Base-by-base conservation (phyloP, 192 early-diverging fungal species). In the Paraglomus brasilianum region DNA sequence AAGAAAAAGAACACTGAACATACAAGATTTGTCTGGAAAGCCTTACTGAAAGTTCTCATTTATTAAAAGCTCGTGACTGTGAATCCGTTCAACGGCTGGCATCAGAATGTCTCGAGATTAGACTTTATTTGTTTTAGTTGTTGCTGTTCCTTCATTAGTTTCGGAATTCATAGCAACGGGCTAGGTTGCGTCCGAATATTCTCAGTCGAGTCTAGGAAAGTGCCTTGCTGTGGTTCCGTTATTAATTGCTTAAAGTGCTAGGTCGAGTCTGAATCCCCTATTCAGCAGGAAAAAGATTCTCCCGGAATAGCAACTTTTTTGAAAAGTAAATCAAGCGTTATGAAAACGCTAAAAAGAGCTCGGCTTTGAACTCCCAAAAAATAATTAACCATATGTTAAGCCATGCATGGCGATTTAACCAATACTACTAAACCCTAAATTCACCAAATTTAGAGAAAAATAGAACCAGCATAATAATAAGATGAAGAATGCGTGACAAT, bases 341-440 rank as follows among this genome's bases (percentile, higher is more conserved):
- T 63, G 60, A 63, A 63, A 63, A 63, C 43, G 43, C 36, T 63
- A 63, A 46, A 46, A 63, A 63, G 19, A 46, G 60, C 43, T 63
- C 60, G 14, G 38, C 0, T 46, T 13, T 46, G 43, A 46, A 63
- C 47, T 43, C 60, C 43, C 9, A 57, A 46, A 63, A 44, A 30
- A 15, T 63, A 63, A 47, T 63, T 22, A 14, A 46, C 19, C 44
- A 46, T 47, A 63, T 63, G 60, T 9, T 63, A n/a, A 14, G 21
- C 22, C 60, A 38, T 63, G 38, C 43, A 63, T 40, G 17, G 38
- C 45, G 24, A 64, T 64, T 64, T 64, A 19, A 48, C 45, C 1
- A 64, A 64, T 13, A 64, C 45, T 46, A 64, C 45, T n/a, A n/a
- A n/a, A n/a, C n/a, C n/a, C n/a, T n/a, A n/a, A n/a, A n/a, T n/a